Conservation (phyloP, 441 rosid genomes). For the Theobroma grandiflorum region DNA sequence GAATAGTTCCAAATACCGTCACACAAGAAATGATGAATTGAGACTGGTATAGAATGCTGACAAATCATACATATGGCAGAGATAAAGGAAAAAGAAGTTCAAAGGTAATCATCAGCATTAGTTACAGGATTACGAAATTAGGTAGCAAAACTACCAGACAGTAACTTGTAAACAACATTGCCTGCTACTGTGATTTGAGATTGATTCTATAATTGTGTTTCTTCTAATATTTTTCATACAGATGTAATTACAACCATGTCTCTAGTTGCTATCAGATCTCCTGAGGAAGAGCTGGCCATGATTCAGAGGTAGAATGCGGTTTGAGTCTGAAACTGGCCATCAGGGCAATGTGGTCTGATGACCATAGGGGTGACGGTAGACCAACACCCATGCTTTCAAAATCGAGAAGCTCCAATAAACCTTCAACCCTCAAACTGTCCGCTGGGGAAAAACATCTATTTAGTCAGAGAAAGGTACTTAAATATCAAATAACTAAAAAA, state of each 20-base stretch:
- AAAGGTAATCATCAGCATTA: background rate
- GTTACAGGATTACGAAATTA: background rate
- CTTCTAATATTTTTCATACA: background rate
- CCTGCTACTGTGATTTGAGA: background rate
- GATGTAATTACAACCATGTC: background rate
- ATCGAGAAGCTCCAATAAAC: constrained; percentile 45
- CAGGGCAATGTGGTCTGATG: constrained; percentile 46
- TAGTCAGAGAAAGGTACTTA: background rate
- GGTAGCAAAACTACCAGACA: background rate
- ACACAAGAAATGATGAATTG: background rate
- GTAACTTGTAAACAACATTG: constrained; percentile 6
- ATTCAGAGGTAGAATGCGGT: background rate
- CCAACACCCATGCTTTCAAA: constrained; percentile 33
- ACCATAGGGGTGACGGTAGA: constrained; percentile 49
- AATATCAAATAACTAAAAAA: background rate
- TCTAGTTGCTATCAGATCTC: constrained; percentile 2
- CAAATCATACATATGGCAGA: background rate
- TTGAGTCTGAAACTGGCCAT: constrained; percentile 45
- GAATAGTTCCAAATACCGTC: background rate
- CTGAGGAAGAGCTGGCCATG: background rate
- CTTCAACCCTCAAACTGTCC: constrained; percentile 41
- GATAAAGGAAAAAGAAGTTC: background rate
- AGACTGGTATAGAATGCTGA: background rate
- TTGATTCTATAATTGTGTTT: background rate
- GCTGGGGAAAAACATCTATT: constrained; percentile 27